Evolutionary conservation across 331 rosid species (phyloP), one percentile per base, ranked within the genome.

Genomic region (Saraca asoca): DNA sequence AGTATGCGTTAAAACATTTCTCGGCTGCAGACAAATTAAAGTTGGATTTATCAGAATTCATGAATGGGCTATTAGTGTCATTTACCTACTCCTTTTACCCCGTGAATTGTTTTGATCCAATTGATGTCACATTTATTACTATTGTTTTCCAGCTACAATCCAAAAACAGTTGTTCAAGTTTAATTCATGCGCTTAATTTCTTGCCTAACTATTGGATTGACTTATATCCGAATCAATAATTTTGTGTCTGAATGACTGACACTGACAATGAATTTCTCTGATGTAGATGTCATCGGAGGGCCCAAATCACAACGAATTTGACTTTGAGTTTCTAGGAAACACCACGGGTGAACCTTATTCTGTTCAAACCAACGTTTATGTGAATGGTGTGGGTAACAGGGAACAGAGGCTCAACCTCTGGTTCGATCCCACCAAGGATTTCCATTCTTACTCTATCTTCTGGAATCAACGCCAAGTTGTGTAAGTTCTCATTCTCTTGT

Each of bases 281-380:
- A 17, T 68, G 48, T 50, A 94, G 98, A 85, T 94, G 97, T 90
- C 97, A 51, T 90, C 98, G n/a, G 97, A 93, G 4, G 98, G 98
- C 0, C 64, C 95, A 37, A 70, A 41, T 55, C 98, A 90, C 77
- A 83, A 94, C 15, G 98, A 94, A 64, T 90, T 94, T 64, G 98
- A 94, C 72, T 94, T 88, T 15, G 97, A 94, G 87, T 94, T 94
- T 57, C 54, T 94, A 78, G 98, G 98, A 15, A 94, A 94, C 72
- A 78, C 92, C 6, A 90, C 81, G 0, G 98, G 98, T 0, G 98
- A 94, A 69, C 98, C 98, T 2, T 94, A 94, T 75, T 64, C 97
- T 0, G 86, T 90, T 0, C 98, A 94, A 68, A 94, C 98, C 15
- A 94, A 94, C 34, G 13, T 94, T 15, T 94, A 94, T 53, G 90